These are phyloP conservation scores for Salix dunnii DNA, from an alignment of 345 rosid genomes.

Conservation along the genomic window DNA sequence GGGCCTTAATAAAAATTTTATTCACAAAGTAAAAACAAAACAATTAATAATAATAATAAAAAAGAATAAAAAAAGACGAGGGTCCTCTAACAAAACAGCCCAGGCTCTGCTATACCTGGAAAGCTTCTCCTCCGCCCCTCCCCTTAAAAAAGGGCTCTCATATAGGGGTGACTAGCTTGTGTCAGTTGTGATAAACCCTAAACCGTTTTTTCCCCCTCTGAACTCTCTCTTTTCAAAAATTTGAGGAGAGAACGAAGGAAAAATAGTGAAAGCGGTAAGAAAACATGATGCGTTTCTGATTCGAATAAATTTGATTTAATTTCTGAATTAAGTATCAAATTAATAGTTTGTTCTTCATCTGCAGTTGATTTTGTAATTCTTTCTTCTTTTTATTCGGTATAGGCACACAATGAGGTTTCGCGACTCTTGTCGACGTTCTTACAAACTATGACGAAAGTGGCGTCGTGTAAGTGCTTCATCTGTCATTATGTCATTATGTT, in stretches of 20 bases:
- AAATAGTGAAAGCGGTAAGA: background rate
- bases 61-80: no score
- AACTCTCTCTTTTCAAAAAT: background rate
- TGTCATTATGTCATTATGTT: background rate
- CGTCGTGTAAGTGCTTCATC: background rate
- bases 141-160: no score
- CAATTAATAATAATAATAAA: no score
- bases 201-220: background rate
- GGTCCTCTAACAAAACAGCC: no score
- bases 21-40: no score
- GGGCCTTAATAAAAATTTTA: no score
- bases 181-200: background rate
- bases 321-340: background rate
- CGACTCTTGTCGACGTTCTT: conserved; percentile 3
- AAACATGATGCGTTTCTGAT: background rate
- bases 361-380: background rate
- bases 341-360: background rate
- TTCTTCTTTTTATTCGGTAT: background rate
- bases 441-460: conserved; percentile 13
- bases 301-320: background rate
- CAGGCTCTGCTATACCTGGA: no score
- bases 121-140: no score
- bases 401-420: conserved; percentile 9
- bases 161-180: no score
- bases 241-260: background rate